Base-by-base conservation (phyloP, 2,329 filamentous ascomycete genomes). In the Pestalotiopsis sp. region DNA sequence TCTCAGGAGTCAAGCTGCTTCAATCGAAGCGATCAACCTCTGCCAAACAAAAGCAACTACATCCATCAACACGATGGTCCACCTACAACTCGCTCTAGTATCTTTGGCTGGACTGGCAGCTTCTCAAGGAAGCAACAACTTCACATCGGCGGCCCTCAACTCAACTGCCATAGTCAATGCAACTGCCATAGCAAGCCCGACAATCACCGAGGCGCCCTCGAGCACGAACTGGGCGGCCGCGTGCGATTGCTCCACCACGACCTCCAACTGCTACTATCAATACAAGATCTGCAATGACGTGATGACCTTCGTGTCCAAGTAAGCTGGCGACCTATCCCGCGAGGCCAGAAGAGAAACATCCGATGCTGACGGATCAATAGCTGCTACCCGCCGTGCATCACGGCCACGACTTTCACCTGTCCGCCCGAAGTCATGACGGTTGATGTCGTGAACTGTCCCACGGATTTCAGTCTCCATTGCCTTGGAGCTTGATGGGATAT, bases 261-360 rank as follows among this genome's bases (percentile, higher is more conserved):
- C n/a, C 27, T 59, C 57, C 14, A 59, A 59, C 4, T 59, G 57
- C 23, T 59, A 59, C 57, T 59, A 59, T 36, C 57, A 59, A 59
- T 59, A 59, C 57, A 59, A 59, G 25, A 59, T 36, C 23, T 59
- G 57, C 12, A 59, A 59, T 11, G 57, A 59, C 25, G 57, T 59
- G 20, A 59, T 59, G 57, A 59, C 57, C 14, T 59, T 59, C 23
- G 57, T 59, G 23, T 59, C 57, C 57, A 59, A 59, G 57, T 59
- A 59, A 23, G 57, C 14, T 59, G 23, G 9, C 5, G 4, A 17
- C 14, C 12, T 17, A 12, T 59, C 57, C 23, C 13, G 23, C 9
- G 23, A 27, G 14, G 17, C 23, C 23, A 36, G 20, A 36, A 59
- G 14, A 59, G 17, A 14, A 14, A 36, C n/a, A 14, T 17, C 12